These are phyloP conservation scores for Carex parvula DNA, from an alignment of 176 grass and related monocot species.

Conservation along the genomic window DNA sequence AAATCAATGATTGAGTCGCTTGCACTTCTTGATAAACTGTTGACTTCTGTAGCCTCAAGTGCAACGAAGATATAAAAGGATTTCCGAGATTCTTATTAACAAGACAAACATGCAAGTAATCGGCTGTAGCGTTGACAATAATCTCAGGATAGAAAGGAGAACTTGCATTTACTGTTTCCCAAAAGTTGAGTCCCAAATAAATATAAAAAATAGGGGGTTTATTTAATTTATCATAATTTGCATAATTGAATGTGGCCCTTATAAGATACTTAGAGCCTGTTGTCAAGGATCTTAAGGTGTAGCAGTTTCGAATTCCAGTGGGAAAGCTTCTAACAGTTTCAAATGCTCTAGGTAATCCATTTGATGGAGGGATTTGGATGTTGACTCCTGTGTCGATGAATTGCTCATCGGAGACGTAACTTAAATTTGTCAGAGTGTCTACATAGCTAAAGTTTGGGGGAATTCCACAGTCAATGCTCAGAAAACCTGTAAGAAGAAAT, in stretches of 20 bases:
- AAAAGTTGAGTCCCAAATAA: conserved; percentile 37
- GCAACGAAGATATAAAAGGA: conserved; percentile 44
- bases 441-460: too few species aligned
- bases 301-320: conserved; percentile 35
- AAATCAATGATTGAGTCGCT: conserved; percentile 20
- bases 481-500: too few species aligned
- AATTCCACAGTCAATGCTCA: too few species aligned
- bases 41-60: conserved; percentile 30
- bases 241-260: conserved; percentile 43
- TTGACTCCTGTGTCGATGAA: conserved; percentile 1
- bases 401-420: too few species aligned
- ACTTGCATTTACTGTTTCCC: conserved; percentile 22
- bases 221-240: conserved; percentile 41
- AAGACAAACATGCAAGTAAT: conserved; percentile 52
- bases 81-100: conserved; percentile 29
- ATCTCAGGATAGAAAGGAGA: conserved; percentile 31
- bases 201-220: conserved; percentile 38
- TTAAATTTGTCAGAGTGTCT: too few species aligned
- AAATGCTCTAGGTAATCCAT: not conserved
- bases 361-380: conserved; percentile 19
- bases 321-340: conserved; percentile 29
- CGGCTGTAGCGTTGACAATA: conserved; percentile 34
- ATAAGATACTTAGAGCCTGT: conserved; percentile 38
- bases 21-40: conserved; percentile 25
- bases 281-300: conserved; percentile 35